Evolutionary conservation across 352 stramenopile species (phyloP).

Genomic region (Thraustochytrium sp.): DNA sequence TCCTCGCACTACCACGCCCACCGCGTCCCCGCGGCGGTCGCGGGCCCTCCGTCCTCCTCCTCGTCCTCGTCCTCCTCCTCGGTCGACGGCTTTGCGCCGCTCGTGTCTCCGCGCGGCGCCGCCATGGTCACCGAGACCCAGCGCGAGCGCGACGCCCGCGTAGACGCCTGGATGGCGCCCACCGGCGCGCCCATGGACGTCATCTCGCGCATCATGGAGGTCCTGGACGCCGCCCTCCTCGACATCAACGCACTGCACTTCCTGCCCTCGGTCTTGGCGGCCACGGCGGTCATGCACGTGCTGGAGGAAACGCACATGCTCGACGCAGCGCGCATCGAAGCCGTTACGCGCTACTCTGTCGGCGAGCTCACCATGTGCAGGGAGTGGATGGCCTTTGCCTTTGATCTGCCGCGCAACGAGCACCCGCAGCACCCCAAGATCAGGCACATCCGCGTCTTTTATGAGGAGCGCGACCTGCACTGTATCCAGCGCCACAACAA

Average conservation of each 20-base stretch:
- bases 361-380: not conserved
- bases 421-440: not conserved
- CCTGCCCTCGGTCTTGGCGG: not conserved
- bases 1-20: too few relatives aligned
- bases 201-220: conserved; percentile 23
- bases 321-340: not conserved
- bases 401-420: not conserved
- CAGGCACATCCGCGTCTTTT: not conserved
- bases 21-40: too few relatives aligned
- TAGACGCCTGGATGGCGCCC: not conserved
- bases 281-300: conserved; percentile 4
- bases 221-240: conserved; percentile 10
- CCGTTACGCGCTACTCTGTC: conserved; percentile 2
- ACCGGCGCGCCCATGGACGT: not conserved
- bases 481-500: conserved; percentile 35
- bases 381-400: conserved; percentile 22
- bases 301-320: not conserved
- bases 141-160: not conserved
- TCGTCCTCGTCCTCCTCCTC: not conserved
- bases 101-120: too few relatives aligned
- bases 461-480: conserved; percentile 8
- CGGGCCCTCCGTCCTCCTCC: not conserved
- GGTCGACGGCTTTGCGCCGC: not conserved
- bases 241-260: conserved; percentile 21
- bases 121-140: not conserved